Evolutionary conservation across 805 yeast species (phyloP), one percentile per base, ranked within the genome.

Genomic region (Saccharomyces paradoxus): DNA sequence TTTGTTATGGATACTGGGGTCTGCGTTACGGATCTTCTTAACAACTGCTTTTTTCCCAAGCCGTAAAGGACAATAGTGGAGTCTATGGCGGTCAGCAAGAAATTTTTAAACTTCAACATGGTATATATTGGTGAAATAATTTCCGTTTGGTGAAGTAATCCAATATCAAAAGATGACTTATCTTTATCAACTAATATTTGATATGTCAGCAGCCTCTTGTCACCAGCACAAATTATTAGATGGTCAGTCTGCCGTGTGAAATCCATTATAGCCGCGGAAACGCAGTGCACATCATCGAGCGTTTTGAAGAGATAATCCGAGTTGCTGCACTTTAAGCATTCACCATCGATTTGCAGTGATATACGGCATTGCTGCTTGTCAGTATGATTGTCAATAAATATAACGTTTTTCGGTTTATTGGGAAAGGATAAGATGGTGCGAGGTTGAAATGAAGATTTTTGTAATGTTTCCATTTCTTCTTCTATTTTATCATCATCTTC

Each of bases 11-110:
- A 74, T 1, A 71, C 69, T 8, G 86, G 59, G 3, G 62, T 67
- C 1, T 79, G 65, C 6, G 83, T 59, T 14, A 65, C 78, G 0
- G 86, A 74, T 65, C 87, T 89, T 54, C 85, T 77, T 54, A 94
- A 73, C 41, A 92, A 72, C 64, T 91, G 97, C 59, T 85, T 87
- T 61, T 77, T 76, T 1, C 99, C 99, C 29, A 89, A 58, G 28
- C 84, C 91, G 64, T 79, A 90, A 8, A 87, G 59, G 37, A 87
- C 71, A 50, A 92, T 60, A 50, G 70, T 67, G 48, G 77, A 74
- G 0, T 76, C 78, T 50, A 81, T 60, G 0, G 88, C 91, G 1
- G 79, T 84, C 1, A 90, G 67, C 1, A 90, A 65, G 56, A 75
- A 76, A 0, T 84, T 87, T 50, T 79, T 77, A 66, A 88, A 89